Conservation (phyloP, 352 stramenopile genomes). For the Globisporangium mamillatum region DNA sequence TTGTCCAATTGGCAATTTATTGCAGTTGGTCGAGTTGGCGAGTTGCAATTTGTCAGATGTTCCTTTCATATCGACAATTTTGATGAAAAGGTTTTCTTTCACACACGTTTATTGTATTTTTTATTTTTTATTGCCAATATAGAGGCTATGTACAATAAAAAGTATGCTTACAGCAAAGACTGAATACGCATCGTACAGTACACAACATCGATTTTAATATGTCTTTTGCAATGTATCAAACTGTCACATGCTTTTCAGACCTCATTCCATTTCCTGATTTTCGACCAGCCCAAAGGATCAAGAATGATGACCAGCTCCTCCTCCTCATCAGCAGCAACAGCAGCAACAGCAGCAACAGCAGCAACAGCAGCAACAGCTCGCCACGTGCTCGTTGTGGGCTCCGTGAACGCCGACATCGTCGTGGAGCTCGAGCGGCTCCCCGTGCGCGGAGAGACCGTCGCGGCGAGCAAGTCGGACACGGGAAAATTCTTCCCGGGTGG, state of each 20-base stretch:
- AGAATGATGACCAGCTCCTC: constrained; percentile 15
- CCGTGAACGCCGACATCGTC: constrained; percentile 82
- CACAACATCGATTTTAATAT: constrained; percentile 2
- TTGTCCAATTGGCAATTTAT: neutral
- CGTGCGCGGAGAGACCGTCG: constrained; percentile 63
- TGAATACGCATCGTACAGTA: neutral
- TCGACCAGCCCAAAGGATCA: constrained; percentile 8
- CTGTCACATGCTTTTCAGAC: neutral
- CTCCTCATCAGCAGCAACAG: neutral
- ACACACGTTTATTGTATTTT: neutral
- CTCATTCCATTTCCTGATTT: neutral
- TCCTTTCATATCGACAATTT: no score
- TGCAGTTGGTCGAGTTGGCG: neutral
- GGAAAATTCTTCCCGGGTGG: constrained; percentile 66
- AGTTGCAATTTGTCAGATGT: neutral
- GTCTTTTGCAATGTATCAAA: neutral
- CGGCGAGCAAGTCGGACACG: constrained; percentile 48
- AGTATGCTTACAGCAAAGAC: neutral
- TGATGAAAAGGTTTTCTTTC: no score
- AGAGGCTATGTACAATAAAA: neutral
- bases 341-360: neutral
- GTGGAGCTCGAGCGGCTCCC: constrained; percentile 70
- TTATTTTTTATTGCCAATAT: neutral
- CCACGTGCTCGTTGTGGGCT: constrained; percentile 71
- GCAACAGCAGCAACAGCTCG: neutral